Evolutionary conservation across 129 eudicot genomes (phyloP), one percentile per base, ranked within the genome.

Genomic region (Oenanthe sinensis): DNA sequence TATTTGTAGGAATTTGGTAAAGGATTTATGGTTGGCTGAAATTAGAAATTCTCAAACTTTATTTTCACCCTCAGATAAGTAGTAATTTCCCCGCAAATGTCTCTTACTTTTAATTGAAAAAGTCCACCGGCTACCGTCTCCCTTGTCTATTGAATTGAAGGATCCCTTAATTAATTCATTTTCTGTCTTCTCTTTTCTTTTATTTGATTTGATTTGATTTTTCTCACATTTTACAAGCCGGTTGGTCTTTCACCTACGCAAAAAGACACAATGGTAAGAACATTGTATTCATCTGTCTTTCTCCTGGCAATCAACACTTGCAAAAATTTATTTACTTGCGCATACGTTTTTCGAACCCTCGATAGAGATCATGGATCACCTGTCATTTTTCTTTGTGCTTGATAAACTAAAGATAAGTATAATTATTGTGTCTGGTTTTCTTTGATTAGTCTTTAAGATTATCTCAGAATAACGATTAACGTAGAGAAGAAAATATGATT

Each of bases 241-340:
- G 49, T 76, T 80, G 77, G 75, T 79, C 33, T 44, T 72, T 68
- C 83, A 24, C 45, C 71, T 62, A 71, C 63, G 79, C 30, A 58
- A 79, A 42, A 77, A 81, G 63, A 71, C 85, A 83, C 74, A 85
- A 89, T 89, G 90, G 93, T 89, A 70, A 7, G 1, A 33, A 14
- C 16, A 7, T 39, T 16, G 46, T 16, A 69, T 69, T 17, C 20
- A 1, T 69, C 24, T 37, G 4, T 69, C 44, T 67, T 36, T 69
- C 45, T 33, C 8, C 8, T 28, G 7, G 1, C 1, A 9, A 10
- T 28, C 0, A 28, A 30, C 71, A n/a, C 2, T 28, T 0, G 36
- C 36, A 60, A 14, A 60, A 24, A 8, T 52, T 48, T 48, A 14
- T 17, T 4, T 52, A 17, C 2, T 52, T 2, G 16, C 2, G 5